Evolutionary conservation across 1,139 yeast genomes (phyloP).

Genomic region (Kodamaea anthophila): DNA sequence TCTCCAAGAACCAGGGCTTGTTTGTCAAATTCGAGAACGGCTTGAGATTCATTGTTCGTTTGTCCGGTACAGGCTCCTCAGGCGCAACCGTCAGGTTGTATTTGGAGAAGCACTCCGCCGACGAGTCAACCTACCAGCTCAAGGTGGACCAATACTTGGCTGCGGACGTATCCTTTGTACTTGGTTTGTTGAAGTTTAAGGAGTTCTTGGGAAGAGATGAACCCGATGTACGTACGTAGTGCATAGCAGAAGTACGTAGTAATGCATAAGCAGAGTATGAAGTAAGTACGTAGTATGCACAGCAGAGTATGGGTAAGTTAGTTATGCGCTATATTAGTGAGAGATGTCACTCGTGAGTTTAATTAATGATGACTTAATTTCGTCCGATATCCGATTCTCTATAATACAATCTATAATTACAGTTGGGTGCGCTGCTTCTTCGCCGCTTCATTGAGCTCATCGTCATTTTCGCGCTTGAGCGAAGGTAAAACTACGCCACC

Average conservation of each 20-base stretch:
- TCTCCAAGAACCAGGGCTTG: conserved; percentile 87
- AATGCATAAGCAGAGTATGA: too few species aligned
- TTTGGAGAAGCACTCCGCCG: conserved; percentile 75
- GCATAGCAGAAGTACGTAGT: too few species aligned
- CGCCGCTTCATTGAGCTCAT: conserved; percentile 6
- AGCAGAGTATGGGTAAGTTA: too few species aligned
- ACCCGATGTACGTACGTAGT: conserved; percentile 77
- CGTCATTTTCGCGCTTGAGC: conserved; percentile 21
- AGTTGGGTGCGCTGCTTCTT: conserved; percentile 11
- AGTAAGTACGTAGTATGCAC: too few species aligned
- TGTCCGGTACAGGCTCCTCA: conserved; percentile 96
- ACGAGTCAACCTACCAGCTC: conserved; percentile 41
- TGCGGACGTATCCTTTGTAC: conserved; percentile 56
- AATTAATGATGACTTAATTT: too few species aligned
- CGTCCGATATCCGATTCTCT: conserved; percentile 2
- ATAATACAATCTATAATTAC: conserved; percentile 9
- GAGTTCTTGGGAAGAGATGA: conserved; percentile 73
- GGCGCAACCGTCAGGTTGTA: conserved; percentile 96
- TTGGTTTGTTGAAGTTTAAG: conserved; percentile 64
- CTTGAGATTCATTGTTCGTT: conserved; percentile 79
- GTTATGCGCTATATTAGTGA: too few species aligned
- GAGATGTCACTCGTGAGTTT: too few species aligned
- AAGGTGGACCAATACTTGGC: conserved; percentile 68
- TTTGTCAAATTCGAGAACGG: conserved; percentile 80
- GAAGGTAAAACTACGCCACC: conserved; percentile 15